Conservation (phyloP, 2,329 filamentous ascomycete species). For the Stagonosporopsis rhizophila region DNA sequence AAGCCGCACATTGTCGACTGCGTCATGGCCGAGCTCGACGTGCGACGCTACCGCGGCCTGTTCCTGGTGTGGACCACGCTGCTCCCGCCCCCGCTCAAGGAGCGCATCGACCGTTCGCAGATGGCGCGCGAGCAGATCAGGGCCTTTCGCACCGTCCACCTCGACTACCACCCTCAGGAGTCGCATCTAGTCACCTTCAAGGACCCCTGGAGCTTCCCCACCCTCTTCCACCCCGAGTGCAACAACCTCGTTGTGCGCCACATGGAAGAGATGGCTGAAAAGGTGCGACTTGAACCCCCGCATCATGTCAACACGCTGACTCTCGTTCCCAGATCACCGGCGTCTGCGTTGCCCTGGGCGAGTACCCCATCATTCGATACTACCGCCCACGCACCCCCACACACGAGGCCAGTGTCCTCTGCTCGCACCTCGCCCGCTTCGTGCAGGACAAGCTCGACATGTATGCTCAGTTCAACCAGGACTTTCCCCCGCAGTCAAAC, state of each 20-base stretch:
- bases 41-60: conserved; percentile 77
- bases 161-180: conserved; percentile 90
- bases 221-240: conserved; percentile 89
- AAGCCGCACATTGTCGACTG: conserved; percentile 90
- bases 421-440: conserved; percentile 85
- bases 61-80: conserved; percentile 88
- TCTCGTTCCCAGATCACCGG: conserved; percentile 73
- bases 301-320: conserved; percentile 7
- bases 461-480: conserved; percentile 82
- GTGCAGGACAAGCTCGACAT: conserved; percentile 90
- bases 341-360: conserved; percentile 88
- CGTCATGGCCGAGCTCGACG: conserved; percentile 89
- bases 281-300: conserved; percentile 61
- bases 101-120: conserved; percentile 75
- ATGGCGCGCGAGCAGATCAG: conserved; percentile 75
- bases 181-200: conserved; percentile 89
- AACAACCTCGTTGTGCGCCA: conserved; percentile 83
- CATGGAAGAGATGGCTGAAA: conserved; percentile 85
- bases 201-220: conserved; percentile 94
- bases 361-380: conserved; percentile 92
- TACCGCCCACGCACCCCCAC: conserved; percentile 76
- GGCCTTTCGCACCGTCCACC: conserved; percentile 81
- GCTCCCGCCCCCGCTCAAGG: conserved; percentile 72
- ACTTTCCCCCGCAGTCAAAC: conserved; percentile 81
- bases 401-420: conserved; percentile 89